phyloP scores from a whole-genome alignment of 2,329 filamentous ascomycete genomes.

The Pseudogymnoascus sp. region DNA sequence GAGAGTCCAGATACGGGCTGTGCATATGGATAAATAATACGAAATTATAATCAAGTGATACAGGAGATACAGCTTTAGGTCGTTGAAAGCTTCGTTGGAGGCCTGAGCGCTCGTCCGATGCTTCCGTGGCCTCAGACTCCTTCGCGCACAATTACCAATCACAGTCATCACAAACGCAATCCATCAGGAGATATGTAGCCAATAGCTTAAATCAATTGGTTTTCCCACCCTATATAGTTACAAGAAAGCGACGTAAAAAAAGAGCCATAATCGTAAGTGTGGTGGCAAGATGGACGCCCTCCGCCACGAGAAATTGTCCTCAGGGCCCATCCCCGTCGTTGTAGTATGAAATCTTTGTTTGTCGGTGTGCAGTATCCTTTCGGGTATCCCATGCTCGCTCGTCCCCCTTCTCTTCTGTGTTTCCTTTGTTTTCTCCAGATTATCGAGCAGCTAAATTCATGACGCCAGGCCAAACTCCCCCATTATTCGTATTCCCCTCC shows the following conservation, averaged over 20 bases:
- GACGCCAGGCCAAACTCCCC: neutral
- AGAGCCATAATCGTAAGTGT: conserved; percentile 22
- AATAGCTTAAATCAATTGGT: neutral
- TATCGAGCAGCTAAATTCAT: neutral
- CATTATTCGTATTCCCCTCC: conserved; percentile 24
- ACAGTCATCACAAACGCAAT: neutral
- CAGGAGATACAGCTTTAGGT: neutral
- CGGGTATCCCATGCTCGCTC: neutral
- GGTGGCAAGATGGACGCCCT: neutral
- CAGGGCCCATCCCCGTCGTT: neutral
- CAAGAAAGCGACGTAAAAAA: conserved; percentile 18
- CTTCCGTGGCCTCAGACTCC: neutral
- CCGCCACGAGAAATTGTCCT: neutral
- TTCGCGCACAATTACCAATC: neutral
- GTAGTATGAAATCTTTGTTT: conserved; percentile 4
- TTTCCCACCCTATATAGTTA: conserved; percentile 5
- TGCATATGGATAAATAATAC: neutral
- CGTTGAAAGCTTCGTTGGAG: neutral
- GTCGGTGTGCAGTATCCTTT: neutral
- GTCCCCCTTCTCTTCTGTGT: neutral
- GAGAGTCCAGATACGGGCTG: neutral
- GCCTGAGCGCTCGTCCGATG: neutral
- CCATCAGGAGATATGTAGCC: neutral
- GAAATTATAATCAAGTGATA: neutral
- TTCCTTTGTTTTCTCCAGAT: conserved; percentile 2